Conservation (phyloP, 805 yeast genomes). For the Lipomyces lipofer region DNA sequence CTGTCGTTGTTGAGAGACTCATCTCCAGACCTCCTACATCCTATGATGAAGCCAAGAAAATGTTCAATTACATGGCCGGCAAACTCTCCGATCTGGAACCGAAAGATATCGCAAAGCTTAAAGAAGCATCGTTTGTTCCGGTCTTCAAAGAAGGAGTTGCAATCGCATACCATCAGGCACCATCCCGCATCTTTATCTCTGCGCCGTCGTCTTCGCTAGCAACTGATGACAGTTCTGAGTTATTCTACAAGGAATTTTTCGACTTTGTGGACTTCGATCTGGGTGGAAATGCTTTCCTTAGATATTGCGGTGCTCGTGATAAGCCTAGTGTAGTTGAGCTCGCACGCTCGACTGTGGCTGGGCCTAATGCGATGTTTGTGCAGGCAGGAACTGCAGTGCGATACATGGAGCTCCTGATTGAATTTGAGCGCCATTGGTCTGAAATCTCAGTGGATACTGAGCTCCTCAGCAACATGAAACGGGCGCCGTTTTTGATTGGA, state of each 20-base stretch:
- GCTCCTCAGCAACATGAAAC: constrained; percentile 35
- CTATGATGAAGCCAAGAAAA: constrained; percentile 30
- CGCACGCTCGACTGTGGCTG: constrained; percentile 33
- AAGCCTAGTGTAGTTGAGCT: constrained; percentile 40
- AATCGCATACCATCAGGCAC: constrained; percentile 25
- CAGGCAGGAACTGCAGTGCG: constrained; percentile 31
- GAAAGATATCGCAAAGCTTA: constrained; percentile 29
- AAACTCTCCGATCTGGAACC: constrained; percentile 30
- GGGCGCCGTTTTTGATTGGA: constrained; percentile 37
- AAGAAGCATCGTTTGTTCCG: constrained; percentile 36
- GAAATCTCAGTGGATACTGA: constrained; percentile 16
- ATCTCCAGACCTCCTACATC: constrained; percentile 33
- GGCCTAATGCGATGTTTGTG: constrained; percentile 34
- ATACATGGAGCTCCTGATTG: constrained; percentile 34
- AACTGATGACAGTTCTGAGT: constrained; percentile 2
- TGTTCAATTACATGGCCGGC: constrained; percentile 38
- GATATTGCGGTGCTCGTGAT: constrained; percentile 39
- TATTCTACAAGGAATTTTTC: constrained; percentile 34
- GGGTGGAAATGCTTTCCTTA: constrained; percentile 38
- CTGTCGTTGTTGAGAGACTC: constrained; percentile 29
- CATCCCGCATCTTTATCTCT: constrained; percentile 33
- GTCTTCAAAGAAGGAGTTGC: constrained; percentile 14
- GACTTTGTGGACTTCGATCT: constrained; percentile 34
- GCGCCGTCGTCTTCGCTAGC: neutral
- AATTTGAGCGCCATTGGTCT: constrained; percentile 33